Conservation (phyloP, 805 yeast genomes). For the Blastobotrys muscicola region DNA sequence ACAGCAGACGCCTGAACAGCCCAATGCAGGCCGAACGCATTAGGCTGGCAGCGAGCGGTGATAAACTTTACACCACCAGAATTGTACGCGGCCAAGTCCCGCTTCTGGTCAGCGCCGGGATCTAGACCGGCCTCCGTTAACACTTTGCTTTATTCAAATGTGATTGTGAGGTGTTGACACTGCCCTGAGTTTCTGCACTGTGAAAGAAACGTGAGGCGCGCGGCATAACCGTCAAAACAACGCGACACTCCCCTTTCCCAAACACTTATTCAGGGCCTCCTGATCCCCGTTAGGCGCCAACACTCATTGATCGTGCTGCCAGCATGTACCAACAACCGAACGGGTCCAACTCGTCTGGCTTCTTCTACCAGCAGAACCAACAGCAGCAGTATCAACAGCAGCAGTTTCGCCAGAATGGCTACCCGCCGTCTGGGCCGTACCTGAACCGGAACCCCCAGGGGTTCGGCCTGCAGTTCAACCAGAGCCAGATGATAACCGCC, state of each 20-base stretch:
- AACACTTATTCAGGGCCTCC: neutral
- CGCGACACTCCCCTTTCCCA: neutral
- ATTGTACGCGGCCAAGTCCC: no score
- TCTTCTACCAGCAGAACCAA: conserved; percentile 4
- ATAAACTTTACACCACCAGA: no score
- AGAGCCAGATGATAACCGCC: neutral
- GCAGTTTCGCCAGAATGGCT: conserved; percentile 2
- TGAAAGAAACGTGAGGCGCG: neutral
- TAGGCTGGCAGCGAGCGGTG: no score
- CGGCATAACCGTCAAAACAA: neutral
- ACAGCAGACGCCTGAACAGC: no score
- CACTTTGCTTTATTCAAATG: no score
- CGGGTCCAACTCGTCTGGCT: conserved; percentile 4
- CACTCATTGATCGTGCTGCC: neutral
- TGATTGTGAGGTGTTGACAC: neutral
- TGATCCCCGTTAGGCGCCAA: neutral
- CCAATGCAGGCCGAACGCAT: neutral
- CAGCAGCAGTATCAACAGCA: conserved; percentile 4
- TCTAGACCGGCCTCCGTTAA: no score
- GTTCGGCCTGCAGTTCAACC: no score
- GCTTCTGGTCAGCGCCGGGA: no score
- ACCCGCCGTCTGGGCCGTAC: neutral
- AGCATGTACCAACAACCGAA: conserved; percentile 4
- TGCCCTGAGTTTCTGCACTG: neutral
- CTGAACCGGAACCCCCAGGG: no score